Evolutionary conservation across 2,329 filamentous ascomycete species (phyloP).

Genomic region (Trichoderma oligosporum): DNA sequence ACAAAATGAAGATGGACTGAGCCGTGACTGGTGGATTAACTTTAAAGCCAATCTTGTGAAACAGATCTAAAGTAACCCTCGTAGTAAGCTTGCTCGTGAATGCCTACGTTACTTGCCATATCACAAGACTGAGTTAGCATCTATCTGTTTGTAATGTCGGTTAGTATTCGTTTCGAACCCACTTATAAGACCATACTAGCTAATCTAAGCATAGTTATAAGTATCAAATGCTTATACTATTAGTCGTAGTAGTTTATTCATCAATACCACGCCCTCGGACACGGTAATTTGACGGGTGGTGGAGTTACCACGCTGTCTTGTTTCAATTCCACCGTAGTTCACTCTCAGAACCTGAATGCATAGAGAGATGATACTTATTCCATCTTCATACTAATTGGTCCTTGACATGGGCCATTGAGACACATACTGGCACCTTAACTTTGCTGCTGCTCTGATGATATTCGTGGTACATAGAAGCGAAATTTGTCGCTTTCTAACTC

Average conservation of each 20-base stretch:
- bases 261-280: background rate
- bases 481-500: background rate
- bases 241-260: background rate
- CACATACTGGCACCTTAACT: no score
- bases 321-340: background rate
- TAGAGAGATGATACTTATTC: background rate
- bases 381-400: background rate
- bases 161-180: background rate
- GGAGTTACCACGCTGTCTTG: background rate
- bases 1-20: background rate
- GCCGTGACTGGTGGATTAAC: slow-evolving; percentile 20
- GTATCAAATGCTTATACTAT: no score
- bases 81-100: background rate
- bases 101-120: background rate
- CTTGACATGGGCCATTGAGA: background rate
- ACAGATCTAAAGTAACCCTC: background rate
- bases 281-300: background rate
- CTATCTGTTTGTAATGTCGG: no score
- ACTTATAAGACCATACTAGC: background rate
- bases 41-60: background rate
- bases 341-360: background rate
- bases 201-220: background rate
- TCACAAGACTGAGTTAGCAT: background rate
- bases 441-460: no score
- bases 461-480: background rate